These are phyloP conservation scores for Cladosporium sp. DNA, from an alignment of 2,329 filamentous ascomycete genomes.

Conservation along the genomic window DNA sequence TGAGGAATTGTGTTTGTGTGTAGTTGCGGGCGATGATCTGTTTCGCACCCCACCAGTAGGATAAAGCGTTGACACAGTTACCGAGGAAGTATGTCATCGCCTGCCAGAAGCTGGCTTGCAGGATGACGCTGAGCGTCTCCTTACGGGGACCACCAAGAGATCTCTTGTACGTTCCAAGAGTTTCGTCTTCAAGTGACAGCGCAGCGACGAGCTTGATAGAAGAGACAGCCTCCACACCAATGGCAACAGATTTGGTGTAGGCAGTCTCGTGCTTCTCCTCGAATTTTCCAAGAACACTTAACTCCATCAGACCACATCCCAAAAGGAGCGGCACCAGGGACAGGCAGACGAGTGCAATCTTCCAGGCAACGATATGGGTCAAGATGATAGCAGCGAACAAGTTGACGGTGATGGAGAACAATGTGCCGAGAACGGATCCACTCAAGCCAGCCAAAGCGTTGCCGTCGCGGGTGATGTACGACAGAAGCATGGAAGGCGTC, in stretches of 20 bases:
- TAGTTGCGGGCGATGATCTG: conserved; percentile 63
- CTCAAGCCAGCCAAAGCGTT: conserved; percentile 65
- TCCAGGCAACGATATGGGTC: conserved; percentile 69
- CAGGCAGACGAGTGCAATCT: conserved; percentile 67
- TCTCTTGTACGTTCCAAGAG: conserved; percentile 40
- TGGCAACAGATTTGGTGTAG: conserved; percentile 47
- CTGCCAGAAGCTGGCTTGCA: conserved; percentile 56
- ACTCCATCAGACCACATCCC: conserved; percentile 63
- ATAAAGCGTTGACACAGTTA: conserved; percentile 67
- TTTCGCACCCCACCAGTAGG: conserved; percentile 73
- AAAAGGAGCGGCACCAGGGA: conserved; percentile 65
- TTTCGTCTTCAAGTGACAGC: conserved; percentile 49
- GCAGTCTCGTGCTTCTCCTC: conserved; percentile 52
- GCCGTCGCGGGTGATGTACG: conserved; percentile 65
- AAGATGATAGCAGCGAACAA: conserved; percentile 64
- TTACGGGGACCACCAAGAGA: conserved; percentile 29
- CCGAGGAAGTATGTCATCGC: conserved; percentile 57
- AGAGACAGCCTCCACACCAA: conserved; percentile 48
- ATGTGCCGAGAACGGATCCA: conserved; percentile 64
- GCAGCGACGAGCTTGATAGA: conserved; percentile 51
- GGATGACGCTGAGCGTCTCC: conserved; percentile 16
- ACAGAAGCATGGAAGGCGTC: conserved; percentile 58
- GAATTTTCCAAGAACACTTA: conserved; percentile 57
- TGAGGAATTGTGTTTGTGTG: conserved; percentile 64
- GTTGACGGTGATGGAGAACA: conserved; percentile 64